phyloP scores from a whole-genome alignment of 768 basidiomycete species.

The Paxillus ammoniavirescens region DNA sequence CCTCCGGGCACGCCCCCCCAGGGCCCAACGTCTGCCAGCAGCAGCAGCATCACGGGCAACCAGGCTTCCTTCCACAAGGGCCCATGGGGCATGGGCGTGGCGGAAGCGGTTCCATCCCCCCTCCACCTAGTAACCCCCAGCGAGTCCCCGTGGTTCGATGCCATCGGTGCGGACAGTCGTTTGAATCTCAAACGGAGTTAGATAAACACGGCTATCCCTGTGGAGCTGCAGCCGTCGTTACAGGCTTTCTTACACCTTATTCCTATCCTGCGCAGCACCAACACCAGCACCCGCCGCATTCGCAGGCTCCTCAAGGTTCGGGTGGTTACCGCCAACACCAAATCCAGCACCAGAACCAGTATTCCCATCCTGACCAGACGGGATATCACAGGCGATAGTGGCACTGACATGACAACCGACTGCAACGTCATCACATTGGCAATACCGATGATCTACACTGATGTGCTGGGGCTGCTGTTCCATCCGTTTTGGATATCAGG shows the following conservation, averaged over 20 bases:
- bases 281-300: background rate
- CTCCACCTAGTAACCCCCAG: background rate
- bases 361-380: background rate
- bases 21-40: background rate
- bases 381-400: background rate
- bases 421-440: background rate
- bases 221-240: conserved; percentile 11
- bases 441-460: background rate
- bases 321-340: background rate
- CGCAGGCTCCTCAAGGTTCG: background rate
- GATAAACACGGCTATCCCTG: conserved; percentile 12
- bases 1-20: background rate
- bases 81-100: background rate
- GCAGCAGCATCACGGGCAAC: background rate
- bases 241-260: conserved; percentile 1
- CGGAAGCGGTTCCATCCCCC: background rate
- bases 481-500: too few relatives aligned
- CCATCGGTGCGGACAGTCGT: conserved; percentile 11
- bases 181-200: conserved; percentile 7
- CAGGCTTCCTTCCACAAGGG: background rate
- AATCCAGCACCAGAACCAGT: background rate
- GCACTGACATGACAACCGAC: background rate
- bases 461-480: background rate
- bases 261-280: conserved; percentile 10
- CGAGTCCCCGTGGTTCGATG: conserved; percentile 1